Conservation (phyloP, 306 rosid genomes). For the Cicer cuneatum region DNA sequence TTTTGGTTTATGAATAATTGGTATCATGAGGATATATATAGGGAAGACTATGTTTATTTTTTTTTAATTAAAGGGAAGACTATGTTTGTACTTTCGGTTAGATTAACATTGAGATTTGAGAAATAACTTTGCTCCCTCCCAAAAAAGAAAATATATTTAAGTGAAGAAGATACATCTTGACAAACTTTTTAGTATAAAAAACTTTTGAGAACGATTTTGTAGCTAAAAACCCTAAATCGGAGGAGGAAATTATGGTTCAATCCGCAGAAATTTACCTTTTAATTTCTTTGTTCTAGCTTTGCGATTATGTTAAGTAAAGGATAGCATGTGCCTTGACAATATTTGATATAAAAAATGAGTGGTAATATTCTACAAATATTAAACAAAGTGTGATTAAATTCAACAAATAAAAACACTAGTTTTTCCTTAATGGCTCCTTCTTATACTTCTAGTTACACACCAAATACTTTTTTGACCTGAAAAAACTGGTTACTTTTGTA, state of each 20-base stretch:
- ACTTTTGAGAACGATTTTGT: constrained; percentile 13
- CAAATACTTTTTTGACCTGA: too few species aligned
- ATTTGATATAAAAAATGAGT: neutral
- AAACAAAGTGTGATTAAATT: too few species aligned
- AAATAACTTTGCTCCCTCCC: constrained; percentile 48
- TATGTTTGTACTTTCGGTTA: constrained; percentile 37
- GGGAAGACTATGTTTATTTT: neutral
- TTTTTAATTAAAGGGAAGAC: neutral
- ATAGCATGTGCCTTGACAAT: constrained; percentile 24
- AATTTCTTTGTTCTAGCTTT: constrained; percentile 38
- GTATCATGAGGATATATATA: neutral
- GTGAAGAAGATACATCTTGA: constrained; percentile 29
- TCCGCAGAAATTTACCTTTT: neutral
- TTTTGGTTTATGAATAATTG: constrained; percentile 8
- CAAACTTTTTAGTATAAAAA: neutral
- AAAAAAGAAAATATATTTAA: constrained; percentile 25
- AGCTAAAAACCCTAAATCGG: constrained; percentile 18
- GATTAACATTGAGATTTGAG: constrained; percentile 46
- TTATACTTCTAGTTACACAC: too few species aligned
- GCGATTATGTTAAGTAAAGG: constrained; percentile 44
- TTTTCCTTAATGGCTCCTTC: too few species aligned
- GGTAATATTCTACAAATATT: too few species aligned
- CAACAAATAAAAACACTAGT: too few species aligned
- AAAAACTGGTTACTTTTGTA: too few species aligned
- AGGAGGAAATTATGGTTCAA: constrained; percentile 8